phyloP scores from a whole-genome alignment of 2,329 filamentous ascomycete species.

The Cladorrhinum sp. region DNA sequence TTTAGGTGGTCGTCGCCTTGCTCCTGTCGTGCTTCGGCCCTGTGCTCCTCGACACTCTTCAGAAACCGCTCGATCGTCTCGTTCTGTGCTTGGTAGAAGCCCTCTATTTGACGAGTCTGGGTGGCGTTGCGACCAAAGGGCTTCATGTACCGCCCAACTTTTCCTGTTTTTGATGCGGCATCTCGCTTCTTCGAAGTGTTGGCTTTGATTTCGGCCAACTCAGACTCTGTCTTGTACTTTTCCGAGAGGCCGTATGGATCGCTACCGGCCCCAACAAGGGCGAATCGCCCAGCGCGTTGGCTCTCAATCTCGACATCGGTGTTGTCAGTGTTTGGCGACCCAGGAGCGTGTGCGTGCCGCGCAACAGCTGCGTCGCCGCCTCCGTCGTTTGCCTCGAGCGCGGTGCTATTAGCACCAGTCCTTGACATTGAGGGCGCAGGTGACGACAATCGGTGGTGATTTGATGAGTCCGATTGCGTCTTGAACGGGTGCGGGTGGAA shows the following conservation, averaged over 20 bases:
- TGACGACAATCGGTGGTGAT: slow-evolving; percentile 11
- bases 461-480: slow-evolving; percentile 26
- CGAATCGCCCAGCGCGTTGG: slow-evolving; percentile 48
- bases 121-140: slow-evolving; percentile 33
- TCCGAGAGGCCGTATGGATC: slow-evolving; percentile 80
- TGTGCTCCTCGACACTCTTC: slow-evolving; percentile 89
- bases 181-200: slow-evolving; percentile 77
- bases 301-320: slow-evolving; percentile 54
- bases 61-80: slow-evolving; percentile 88
- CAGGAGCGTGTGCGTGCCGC: slow-evolving; percentile 21
- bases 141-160: slow-evolving; percentile 30
- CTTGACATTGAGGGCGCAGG: slow-evolving; percentile 13
- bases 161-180: slow-evolving; percentile 30
- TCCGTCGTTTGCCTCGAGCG: slow-evolving; percentile 22
- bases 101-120: slow-evolving; percentile 51
- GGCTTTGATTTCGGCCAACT: slow-evolving; percentile 74
- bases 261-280: slow-evolving; percentile 59
- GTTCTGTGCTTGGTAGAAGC: slow-evolving; percentile 89
- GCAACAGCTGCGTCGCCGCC: slow-evolving; percentile 22
- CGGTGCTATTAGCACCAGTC: slow-evolving; percentile 25
- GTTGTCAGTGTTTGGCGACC: slow-evolving; percentile 11
- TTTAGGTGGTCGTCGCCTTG: slow-evolving; percentile 77
- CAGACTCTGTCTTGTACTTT: slow-evolving; percentile 71
- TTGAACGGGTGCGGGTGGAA: slow-evolving; percentile 30
- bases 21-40: slow-evolving; percentile 74